phyloP scores from a whole-genome alignment of 2,329 filamentous ascomycete genomes.

The Polytolypa hystricis region DNA sequence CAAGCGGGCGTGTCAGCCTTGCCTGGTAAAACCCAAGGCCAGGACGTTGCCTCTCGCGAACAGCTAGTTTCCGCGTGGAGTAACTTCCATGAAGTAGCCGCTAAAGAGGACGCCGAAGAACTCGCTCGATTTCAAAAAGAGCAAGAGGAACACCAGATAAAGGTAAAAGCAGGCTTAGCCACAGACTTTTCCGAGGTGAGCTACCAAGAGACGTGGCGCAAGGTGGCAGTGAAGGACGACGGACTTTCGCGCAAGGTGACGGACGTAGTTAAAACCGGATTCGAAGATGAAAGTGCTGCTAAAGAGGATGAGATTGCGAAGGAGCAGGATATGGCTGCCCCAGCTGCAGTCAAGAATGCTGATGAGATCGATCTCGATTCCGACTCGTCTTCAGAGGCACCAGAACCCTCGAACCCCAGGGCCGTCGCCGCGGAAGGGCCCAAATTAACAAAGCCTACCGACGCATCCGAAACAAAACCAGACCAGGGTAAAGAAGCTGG shows the following conservation, averaged over 20 bases:
- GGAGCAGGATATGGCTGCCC: background rate
- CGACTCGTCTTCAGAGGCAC: constrained; percentile 11
- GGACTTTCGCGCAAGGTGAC: constrained; percentile 15
- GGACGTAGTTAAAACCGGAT: constrained; percentile 14
- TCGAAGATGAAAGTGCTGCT: constrained; percentile 11
- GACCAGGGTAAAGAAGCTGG: background rate
- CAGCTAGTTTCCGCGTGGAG: constrained; percentile 27
- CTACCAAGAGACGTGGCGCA: constrained; percentile 29
- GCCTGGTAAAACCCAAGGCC: background rate
- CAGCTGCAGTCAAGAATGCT: constrained; percentile 16
- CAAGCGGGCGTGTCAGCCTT: background rate
- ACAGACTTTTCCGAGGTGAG: constrained; percentile 14
- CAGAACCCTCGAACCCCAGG: background rate
- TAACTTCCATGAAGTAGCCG: constrained; percentile 24
- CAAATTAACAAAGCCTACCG: background rate
- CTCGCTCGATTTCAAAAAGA: constrained; percentile 20
- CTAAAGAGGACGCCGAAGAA: constrained; percentile 24
- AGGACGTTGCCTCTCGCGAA: constrained; percentile 6
- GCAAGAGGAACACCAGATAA: constrained; percentile 11
- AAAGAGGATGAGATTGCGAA: background rate
- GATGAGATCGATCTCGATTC: constrained; percentile 34
- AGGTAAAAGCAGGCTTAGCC: constrained; percentile 6
- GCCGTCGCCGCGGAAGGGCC: background rate
- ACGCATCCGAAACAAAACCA: background rate
- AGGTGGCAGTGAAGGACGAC: constrained; percentile 24